These are phyloP conservation scores for Phytophthora pini DNA, from an alignment of 352 stramenopile species.

Conservation along the genomic window DNA sequence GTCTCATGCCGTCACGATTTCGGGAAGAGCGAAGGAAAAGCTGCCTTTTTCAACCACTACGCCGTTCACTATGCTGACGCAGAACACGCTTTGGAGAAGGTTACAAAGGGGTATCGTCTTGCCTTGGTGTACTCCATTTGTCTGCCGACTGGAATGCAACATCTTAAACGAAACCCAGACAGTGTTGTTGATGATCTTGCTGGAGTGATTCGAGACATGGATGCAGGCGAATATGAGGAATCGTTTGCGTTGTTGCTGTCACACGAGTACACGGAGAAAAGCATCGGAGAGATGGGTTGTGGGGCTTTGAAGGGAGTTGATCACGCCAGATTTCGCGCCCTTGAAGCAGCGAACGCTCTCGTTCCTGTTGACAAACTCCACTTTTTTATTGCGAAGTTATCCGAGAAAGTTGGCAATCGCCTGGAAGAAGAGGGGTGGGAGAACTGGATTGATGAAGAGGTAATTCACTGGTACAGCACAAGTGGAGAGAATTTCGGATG, in stretches of 20 bases:
- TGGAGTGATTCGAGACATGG: constrained; percentile 2
- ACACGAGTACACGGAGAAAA: constrained; percentile 37
- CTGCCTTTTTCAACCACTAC: too few relatives aligned
- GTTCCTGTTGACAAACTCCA: constrained; percentile 12
- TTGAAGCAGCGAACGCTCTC: constrained; percentile 26
- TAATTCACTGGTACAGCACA: not conserved
- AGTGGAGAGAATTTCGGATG: not conserved
- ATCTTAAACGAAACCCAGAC: not conserved
- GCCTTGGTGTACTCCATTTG: constrained; percentile 26
- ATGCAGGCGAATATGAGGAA: not conserved
- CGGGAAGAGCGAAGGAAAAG: too few relatives aligned
- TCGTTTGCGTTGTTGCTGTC: constrained; percentile 26
- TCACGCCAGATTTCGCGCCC: constrained; percentile 22
- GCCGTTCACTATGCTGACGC: too few relatives aligned
- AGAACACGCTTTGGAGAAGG: too few relatives aligned
- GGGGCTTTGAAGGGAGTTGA: constrained; percentile 31
- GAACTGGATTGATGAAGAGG: not conserved
- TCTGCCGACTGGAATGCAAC: constrained; percentile 13
- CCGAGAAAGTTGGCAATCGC: too few relatives aligned
- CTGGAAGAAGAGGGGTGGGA: not conserved
- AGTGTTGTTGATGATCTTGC: constrained; percentile 9
- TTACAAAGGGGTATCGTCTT: too few relatives aligned
- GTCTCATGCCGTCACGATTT: too few relatives aligned
- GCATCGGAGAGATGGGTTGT: constrained; percentile 20
- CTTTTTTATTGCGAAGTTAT: constrained; percentile 23